Evolutionary conservation across 1,284 basidiomycete genomes (phyloP), one percentile per base, ranked within the genome.

Genomic region (Veloboletus limbatus): DNA sequence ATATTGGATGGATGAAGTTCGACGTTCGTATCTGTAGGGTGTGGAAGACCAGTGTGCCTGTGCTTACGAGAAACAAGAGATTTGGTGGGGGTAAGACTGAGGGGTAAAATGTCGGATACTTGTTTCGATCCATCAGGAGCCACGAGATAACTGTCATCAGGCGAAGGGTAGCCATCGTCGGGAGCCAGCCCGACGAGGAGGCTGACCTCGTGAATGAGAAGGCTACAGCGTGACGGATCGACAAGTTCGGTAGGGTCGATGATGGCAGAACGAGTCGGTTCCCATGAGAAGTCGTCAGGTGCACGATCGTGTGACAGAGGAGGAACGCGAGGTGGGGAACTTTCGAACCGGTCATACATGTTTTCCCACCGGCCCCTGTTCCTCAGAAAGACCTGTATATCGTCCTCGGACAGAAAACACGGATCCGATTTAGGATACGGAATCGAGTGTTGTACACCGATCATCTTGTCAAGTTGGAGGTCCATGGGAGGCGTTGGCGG

Each of bases 171-270:
- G n/a, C 49, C 52, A n/a, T 62, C 46, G 2, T 66, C 62, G 1
- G 44, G 26, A n/a, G 62, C 18, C 20, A 64, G 39, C 8, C 61
- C 66, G 16, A 68, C 57, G 34, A 64, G 65, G 31, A 61, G 52
- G 40, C 65, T 63, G 16, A 68, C 63, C 22, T 68, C 66, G 11
- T 63, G 58, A 18, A 64, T 60, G 27, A 68, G 61, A 41, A 53
- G 42, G 43, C 65, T 66, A 18, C 45, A 66, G 31, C 53, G 57
- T 2, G 53, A 50, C 13, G 51, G 24, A 20, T 54, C 51, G 7
- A n/a, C 21, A 31, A 9, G 26, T 6, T 46, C 33, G 17, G 30
- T 25, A 14, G 36, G 30, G 21, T 52, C 43, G 5, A 47, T 27
- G 27, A 30, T 42, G 20, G 45, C 22, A 18, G 37, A 21, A 18